Evolutionary conservation across 495 filamentous ascomycete species (phyloP).

Genomic region (Neurospora tetrasperma): DNA sequence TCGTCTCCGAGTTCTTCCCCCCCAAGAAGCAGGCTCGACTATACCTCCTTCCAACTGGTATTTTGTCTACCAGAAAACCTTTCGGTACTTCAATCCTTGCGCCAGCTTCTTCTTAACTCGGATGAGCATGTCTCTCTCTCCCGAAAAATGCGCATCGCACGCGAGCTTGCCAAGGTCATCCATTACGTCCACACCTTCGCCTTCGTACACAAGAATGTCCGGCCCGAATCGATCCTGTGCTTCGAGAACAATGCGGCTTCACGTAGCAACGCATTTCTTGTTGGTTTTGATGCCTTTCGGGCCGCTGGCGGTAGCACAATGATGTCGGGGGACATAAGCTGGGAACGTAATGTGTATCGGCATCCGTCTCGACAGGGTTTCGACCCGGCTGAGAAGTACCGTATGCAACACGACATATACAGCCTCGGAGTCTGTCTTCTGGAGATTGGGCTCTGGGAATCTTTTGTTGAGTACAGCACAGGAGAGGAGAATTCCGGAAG

Average conservation of each 20-base stretch:
- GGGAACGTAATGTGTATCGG: constrained; percentile 43
- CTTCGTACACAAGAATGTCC: background rate
- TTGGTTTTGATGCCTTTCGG: background rate
- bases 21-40: background rate
- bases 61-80: background rate
- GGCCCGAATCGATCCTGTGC: background rate
- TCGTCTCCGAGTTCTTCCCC: background rate
- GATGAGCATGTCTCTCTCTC: background rate
- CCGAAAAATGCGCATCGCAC: background rate
- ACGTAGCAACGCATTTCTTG: constrained; percentile 19
- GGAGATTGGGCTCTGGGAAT: constrained; percentile 49
- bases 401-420: constrained; percentile 55
- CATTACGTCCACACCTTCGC: background rate
- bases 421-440: constrained; percentile 50
- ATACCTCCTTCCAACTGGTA: background rate
- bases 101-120: background rate
- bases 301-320: background rate
- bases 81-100: background rate
- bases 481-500: background rate
- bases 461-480: constrained; percentile 25
- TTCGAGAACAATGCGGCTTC: background rate
- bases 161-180: background rate
- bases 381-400: constrained; percentile 28
- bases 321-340: constrained; percentile 26
- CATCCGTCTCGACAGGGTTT: constrained; percentile 41